Evolutionary conservation across 2,329 filamentous ascomycete species (phyloP).

Genomic region (Fusarium scirpi): DNA sequence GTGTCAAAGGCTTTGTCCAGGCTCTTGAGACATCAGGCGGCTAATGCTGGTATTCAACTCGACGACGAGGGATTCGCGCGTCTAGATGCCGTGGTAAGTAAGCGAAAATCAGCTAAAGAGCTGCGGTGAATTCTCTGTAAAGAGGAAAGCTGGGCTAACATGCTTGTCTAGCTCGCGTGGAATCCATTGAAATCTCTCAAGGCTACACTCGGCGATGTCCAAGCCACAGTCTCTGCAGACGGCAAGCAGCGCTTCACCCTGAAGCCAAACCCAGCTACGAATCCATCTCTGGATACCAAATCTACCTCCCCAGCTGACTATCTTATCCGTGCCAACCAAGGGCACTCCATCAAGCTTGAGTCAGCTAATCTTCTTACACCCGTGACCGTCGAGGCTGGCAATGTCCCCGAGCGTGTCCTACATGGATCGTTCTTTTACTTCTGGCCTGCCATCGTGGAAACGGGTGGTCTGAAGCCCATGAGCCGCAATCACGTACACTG

Average conservation of each 20-base stretch:
- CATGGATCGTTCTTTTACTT: conserved; percentile 90
- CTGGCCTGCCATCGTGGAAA: conserved; percentile 79
- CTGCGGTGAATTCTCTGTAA: not conserved
- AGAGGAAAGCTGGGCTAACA: conserved; percentile 4
- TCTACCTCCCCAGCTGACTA: conserved; percentile 71
- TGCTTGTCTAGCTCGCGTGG: conserved; percentile 61
- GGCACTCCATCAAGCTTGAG: conserved; percentile 84
- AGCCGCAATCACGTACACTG: conserved; percentile 90
- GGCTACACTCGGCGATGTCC: conserved; percentile 80
- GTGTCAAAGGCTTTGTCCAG: conserved; percentile 67
- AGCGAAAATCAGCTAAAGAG: not conserved
- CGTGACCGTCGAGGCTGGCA: conserved; percentile 68
- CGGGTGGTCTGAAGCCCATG: conserved; percentile 86
- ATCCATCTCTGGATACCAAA: conserved; percentile 39
- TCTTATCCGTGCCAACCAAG: conserved; percentile 95
- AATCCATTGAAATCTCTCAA: conserved; percentile 74
- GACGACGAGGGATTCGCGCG: conserved; percentile 71
- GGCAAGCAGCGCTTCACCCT: conserved; percentile 94
- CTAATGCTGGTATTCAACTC: conserved; percentile 66
- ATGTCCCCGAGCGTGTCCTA: conserved; percentile 76
- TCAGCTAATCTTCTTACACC: conserved; percentile 77
- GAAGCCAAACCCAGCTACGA: conserved; percentile 63
- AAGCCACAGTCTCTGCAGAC: conserved; percentile 75
- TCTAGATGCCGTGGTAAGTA: conserved; percentile 69
- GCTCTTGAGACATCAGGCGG: conserved; percentile 68